A percentile compares a stretch with the other conserved stretches of the same genome.
Conservation (phyloP, 768 basidiomycete species). For the Rhizopogon salebrosus region DNA sequence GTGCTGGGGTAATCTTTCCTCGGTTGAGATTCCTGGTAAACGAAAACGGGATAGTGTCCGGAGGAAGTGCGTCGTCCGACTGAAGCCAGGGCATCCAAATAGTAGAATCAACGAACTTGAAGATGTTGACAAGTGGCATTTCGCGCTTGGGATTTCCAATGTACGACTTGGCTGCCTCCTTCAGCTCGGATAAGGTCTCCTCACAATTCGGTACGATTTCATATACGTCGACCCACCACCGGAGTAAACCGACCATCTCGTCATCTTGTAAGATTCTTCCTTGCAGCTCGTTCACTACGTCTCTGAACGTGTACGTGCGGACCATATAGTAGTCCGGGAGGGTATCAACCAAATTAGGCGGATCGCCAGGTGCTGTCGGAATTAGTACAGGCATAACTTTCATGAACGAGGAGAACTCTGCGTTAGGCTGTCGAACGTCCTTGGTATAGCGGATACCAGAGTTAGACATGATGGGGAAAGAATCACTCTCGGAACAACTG, state of each 20-base stretch:
- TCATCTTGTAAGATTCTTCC: slow-evolving; percentile 56
- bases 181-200: background rate
- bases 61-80: slow-evolving; percentile 69
- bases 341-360: slow-evolving; percentile 54
- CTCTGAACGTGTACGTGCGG: slow-evolving; percentile 67
- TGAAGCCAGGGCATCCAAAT: slow-evolving; percentile 52
- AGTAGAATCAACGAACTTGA: slow-evolving; percentile 61
- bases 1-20: slow-evolving; percentile 45
- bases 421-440: slow-evolving; percentile 70
- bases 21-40: slow-evolving; percentile 54
- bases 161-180: background rate
- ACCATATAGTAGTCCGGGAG: slow-evolving; percentile 59
- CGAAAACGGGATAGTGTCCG: slow-evolving; percentile 60
- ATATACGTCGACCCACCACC: slow-evolving; percentile 65
- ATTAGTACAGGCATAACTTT: slow-evolving; percentile 64
- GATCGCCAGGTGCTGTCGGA: slow-evolving; percentile 36
- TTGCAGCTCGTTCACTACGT: slow-evolving; percentile 71
- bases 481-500: slow-evolving; percentile 41
- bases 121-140: slow-evolving; percentile 56
- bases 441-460: slow-evolving; percentile 60
- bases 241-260: slow-evolving; percentile 75
- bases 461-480: slow-evolving; percentile 73
- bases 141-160: slow-evolving; percentile 21
- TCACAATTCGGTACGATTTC: slow-evolving; percentile 2
- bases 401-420: slow-evolving; percentile 63